These are phyloP conservation scores for Colletotrichum orbiculare DNA, from an alignment of 2,329 filamentous ascomycete species.

Conservation along the genomic window DNA sequence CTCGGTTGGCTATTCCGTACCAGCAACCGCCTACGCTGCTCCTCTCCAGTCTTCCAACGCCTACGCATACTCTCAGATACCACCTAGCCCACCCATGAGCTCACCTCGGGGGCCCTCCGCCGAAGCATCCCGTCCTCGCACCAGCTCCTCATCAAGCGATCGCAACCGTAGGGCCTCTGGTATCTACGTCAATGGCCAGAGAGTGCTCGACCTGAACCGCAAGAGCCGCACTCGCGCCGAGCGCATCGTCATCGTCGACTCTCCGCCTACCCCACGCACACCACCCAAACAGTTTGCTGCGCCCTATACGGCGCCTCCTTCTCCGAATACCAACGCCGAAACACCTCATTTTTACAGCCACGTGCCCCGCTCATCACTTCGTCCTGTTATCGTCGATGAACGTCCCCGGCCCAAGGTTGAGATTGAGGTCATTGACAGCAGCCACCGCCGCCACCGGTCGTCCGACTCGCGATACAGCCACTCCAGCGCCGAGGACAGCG, in stretches of 20 bases:
- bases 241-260: constrained; percentile 57
- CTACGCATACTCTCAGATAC: constrained; percentile 46
- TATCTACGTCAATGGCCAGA: constrained; percentile 52
- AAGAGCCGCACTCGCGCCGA: constrained; percentile 51
- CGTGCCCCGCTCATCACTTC: constrained; percentile 38
- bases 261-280: constrained; percentile 57
- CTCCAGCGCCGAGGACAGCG: constrained; percentile 43
- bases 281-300: constrained; percentile 55
- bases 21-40: constrained; percentile 38
- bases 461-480: constrained; percentile 49
- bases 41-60: constrained; percentile 41
- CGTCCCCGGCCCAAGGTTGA: constrained; percentile 47
- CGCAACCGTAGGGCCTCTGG: constrained; percentile 46
- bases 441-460: constrained; percentile 47
- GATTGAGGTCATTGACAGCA: constrained; percentile 51
- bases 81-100: constrained; percentile 50
- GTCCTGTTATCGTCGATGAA: constrained; percentile 53
- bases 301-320: constrained; percentile 53
- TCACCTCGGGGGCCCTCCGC: constrained; percentile 47
- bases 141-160: constrained; percentile 45
- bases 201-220: constrained; percentile 48
- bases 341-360: constrained; percentile 39
- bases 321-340: constrained; percentile 39
- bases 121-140: constrained; percentile 50
- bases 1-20: constrained; percentile 45